Evolutionary conservation across 768 basidiomycete species (phyloP), one percentile per base, ranked within the genome.

Genomic region (Austroboletus eburneus): DNA sequence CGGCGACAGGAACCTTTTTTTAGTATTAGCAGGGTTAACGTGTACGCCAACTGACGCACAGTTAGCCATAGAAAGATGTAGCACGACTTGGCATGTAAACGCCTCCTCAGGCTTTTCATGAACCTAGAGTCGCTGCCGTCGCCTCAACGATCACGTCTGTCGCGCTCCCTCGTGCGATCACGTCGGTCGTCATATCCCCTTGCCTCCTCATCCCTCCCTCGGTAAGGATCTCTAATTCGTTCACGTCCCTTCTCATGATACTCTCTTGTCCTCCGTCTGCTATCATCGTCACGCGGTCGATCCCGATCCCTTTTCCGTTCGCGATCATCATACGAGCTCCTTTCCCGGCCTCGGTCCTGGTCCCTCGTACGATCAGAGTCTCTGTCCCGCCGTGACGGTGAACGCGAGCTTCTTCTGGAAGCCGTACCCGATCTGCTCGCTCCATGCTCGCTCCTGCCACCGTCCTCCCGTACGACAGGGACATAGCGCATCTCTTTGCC

Each of bases 401-500:
- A 80, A 49, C 74, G 66, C 3, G 81, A 85, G 32, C 51, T 60
- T 36, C 76, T 69, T 51, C 78, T 66, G 3, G 83, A 83, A 18
- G 63, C 63, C 14, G 67, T 59, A 1, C 66, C 61, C 59, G 72
- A 54, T 63, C 66, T 54, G 63, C 66, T 55, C 61, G 27, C 5
- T 12, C 27, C 27, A 27, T 12, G 7, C 12, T 27, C 27, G 12
- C 27, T 12, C 12, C 27, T 27, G 27, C 62, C 73, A 43, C 73
- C 72, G 42, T 88, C 90, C 61, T 74, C 75, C 68, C 81, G 90
- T 37, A 91, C 59, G 24, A 98, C 71, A 10, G 96, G 94, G 22
- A 93, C 70, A 60, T 96, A 98, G 56, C 81, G 78, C 69, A 79
- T 81, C 45, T 91, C 88, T 3, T 78, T 77, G 6, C 56, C 46